Evolutionary conservation across 2,329 filamentous ascomycete species (phyloP).

Genomic region (Ilyonectria robusta): DNA sequence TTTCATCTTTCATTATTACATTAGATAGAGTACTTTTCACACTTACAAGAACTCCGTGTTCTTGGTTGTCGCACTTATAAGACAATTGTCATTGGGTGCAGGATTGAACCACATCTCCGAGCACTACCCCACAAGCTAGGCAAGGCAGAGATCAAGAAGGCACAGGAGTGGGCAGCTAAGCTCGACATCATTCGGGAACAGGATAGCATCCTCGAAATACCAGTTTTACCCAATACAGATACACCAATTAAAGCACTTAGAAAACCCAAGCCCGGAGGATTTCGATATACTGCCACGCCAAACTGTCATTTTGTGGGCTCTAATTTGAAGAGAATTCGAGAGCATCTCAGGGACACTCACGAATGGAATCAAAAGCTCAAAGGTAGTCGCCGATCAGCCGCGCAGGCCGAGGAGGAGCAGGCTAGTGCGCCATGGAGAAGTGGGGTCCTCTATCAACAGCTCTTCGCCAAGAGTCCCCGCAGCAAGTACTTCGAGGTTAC

Average conservation of each 20-base stretch:
- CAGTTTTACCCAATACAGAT: neutral
- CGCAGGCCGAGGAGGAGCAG: neutral
- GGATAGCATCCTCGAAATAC: neutral
- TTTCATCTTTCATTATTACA: too few species aligned
- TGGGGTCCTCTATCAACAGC: constrained; percentile 1
- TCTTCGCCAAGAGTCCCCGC: neutral
- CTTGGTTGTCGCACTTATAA: neutral
- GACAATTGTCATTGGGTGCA: neutral
- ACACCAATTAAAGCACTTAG: neutral
- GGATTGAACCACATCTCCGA: neutral
- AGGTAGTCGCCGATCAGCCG: neutral
- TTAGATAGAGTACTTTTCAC: neutral
- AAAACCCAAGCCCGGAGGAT: neutral
- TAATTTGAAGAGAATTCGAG: too few species aligned
- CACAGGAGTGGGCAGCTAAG: neutral
- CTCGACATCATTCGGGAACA: neutral
- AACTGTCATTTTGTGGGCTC: neutral
- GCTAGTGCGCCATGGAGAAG: neutral
- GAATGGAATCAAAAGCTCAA: neutral
- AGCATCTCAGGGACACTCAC: neutral
- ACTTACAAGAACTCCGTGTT: neutral
- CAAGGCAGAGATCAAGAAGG: neutral
- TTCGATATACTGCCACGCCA: neutral
- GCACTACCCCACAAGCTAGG: neutral
- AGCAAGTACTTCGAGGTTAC: neutral